Conservation (phyloP, 305 asterid species). For the Fraxinus greggii region DNA sequence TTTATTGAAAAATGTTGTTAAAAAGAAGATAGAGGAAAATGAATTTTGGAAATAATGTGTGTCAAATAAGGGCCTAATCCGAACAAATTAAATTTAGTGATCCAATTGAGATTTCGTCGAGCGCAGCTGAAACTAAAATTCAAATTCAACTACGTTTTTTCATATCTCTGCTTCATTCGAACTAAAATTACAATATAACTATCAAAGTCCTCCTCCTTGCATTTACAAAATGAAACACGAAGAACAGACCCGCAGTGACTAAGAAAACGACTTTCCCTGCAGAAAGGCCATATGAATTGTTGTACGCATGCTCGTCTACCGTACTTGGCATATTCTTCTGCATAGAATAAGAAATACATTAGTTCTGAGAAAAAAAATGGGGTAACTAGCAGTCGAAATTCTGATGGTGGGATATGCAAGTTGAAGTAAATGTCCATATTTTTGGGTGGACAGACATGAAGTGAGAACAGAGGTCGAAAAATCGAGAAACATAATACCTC, state of each 20-base stretch:
- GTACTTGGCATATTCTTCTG: constrained; percentile 47
- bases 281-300: constrained; percentile 27
- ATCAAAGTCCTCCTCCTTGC: constrained; percentile 63
- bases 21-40: too few relatives aligned
- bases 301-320: constrained; percentile 15
- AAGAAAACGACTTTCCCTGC: constrained; percentile 44
- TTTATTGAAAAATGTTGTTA: too few relatives aligned
- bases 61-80: too few relatives aligned
- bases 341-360: constrained; percentile 7
- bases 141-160: background rate
- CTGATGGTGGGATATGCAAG: background rate
- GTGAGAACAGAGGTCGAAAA: background rate
- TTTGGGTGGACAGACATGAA: background rate
- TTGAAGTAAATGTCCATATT: background rate
- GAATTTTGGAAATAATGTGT: too few relatives aligned
- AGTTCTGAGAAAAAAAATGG: background rate
- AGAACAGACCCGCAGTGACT: constrained; percentile 36
- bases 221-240: constrained; percentile 31
- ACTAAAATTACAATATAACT: constrained; percentile 46
- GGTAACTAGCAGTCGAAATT: background rate
- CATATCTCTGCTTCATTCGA: background rate
- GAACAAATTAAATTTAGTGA: too few relatives aligned
- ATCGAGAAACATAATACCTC: background rate
- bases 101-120: background rate
- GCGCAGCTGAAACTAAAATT: background rate